phyloP scores from a whole-genome alignment of 345 rosid species.

The Crucihimalaya himalaica region DNA sequence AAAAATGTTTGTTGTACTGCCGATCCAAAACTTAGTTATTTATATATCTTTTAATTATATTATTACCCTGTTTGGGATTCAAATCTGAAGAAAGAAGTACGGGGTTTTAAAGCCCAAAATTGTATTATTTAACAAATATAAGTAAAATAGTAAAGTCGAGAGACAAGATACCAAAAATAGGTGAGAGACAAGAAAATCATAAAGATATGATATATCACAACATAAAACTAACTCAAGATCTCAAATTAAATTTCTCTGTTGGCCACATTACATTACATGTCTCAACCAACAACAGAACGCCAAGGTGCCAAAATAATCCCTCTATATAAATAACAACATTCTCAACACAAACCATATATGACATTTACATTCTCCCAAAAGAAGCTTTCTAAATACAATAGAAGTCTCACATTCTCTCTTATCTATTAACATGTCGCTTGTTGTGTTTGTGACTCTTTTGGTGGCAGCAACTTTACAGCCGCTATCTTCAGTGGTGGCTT shows the following conservation, averaged over 20 bases:
- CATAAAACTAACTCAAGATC: conserved; percentile 11
- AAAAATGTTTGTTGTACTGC: background rate
- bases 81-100: background rate
- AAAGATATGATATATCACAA: background rate
- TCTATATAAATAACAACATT: conserved; percentile 18
- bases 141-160: background rate
- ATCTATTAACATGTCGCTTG: conserved; percentile 2
- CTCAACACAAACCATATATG: conserved; percentile 6
- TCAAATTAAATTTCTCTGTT: conserved; percentile 9
- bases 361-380: conserved; percentile 1
- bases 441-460: conserved; percentile 24
- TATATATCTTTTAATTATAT: background rate
- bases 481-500: conserved; percentile 16
- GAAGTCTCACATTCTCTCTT: background rate
- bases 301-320: background rate
- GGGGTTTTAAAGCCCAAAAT: background rate
- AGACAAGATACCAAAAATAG: background rate
- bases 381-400: background rate
- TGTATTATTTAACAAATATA: background rate
- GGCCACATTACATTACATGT: conserved; percentile 17
- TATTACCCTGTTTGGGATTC: background rate
- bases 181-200: conserved; percentile 21
- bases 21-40: no score
- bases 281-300: conserved; percentile 29
- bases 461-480: conserved; percentile 20